These are phyloP conservation scores for Lophiostoma macrostomum DNA, from an alignment of 495 filamentous ascomycete species.

Conservation along the genomic window DNA sequence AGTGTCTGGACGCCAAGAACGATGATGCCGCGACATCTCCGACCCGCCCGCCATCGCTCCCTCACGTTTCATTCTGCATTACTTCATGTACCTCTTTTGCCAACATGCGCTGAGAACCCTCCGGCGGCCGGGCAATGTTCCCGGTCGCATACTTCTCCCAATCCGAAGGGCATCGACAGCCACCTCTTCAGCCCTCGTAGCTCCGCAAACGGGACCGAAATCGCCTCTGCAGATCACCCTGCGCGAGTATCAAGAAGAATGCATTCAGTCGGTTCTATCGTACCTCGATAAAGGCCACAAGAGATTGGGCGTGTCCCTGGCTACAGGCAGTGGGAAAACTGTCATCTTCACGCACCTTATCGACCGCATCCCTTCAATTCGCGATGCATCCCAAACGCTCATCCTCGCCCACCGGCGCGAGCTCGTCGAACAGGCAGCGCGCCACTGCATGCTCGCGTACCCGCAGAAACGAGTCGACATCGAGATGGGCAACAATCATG, in stretches of 20 bases:
- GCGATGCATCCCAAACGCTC: slow-evolving; percentile 69
- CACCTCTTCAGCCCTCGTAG: background rate
- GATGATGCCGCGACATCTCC: too few relatives aligned
- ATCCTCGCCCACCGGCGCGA: slow-evolving; percentile 91
- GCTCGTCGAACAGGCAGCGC: slow-evolving; percentile 91
- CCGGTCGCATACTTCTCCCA: background rate
- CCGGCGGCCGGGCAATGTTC: background rate
- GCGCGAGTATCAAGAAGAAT: slow-evolving; percentile 47
- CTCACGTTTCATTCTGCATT: background rate
- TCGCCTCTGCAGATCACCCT: slow-evolving; percentile 36
- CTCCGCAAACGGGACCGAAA: background rate
- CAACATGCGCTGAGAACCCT: slow-evolving; percentile 25
- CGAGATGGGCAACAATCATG: slow-evolving; percentile 77
- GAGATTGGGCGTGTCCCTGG: slow-evolving; percentile 82
- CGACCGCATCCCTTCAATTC: slow-evolving; percentile 61
- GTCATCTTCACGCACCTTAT: slow-evolving; percentile 98
- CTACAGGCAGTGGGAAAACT: slow-evolving; percentile 92
- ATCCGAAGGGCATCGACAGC: slow-evolving; percentile 17
- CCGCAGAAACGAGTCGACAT: slow-evolving; percentile 77
- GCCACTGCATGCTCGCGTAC: slow-evolving; percentile 76
- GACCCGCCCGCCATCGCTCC: background rate
- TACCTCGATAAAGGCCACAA: slow-evolving; percentile 71
- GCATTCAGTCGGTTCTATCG: slow-evolving; percentile 78
- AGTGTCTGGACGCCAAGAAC: too few relatives aligned
- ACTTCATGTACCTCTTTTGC: slow-evolving; percentile 28